These are phyloP conservation scores for Diplogelasinospora grovesii DNA, from an alignment of 495 filamentous ascomycete genomes.

Conservation along the genomic window DNA sequence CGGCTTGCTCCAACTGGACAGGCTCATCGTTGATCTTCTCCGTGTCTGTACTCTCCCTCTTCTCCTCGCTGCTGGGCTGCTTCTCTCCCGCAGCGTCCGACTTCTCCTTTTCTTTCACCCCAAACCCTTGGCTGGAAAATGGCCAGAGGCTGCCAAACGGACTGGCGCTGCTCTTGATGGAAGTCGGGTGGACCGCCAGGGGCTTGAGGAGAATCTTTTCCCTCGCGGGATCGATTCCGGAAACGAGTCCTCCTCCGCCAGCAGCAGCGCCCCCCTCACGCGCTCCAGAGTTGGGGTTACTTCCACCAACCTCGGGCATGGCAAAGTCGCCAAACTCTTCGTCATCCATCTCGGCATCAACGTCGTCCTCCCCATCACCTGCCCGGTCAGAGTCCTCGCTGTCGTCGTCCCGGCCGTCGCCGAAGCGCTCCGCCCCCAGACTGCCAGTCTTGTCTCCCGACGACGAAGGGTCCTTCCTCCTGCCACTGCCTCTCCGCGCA, in stretches of 20 bases:
- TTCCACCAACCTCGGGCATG: constrained; percentile 39
- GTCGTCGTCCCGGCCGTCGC: constrained; percentile 42
- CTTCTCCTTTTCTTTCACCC: constrained; percentile 26
- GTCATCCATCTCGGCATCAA: constrained; percentile 40
- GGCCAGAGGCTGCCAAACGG: constrained; percentile 44
- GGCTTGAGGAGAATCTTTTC: constrained; percentile 39
- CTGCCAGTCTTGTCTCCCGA: constrained; percentile 1
- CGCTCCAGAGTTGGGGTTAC: constrained; percentile 5
- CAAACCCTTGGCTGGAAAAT: constrained; percentile 26
- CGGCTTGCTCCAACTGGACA: constrained; percentile 21
- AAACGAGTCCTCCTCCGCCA: constrained; percentile 16
- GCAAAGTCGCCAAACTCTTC: constrained; percentile 49
- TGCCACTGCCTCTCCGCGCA: constrained; percentile 8
- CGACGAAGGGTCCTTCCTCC: not conserved
- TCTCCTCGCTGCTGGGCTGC: constrained; percentile 8
- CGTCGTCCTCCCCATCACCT: constrained; percentile 27
- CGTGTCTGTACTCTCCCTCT: constrained; percentile 9
- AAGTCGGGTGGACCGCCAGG: constrained; percentile 35
- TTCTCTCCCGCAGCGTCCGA: not conserved
- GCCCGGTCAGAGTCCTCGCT: constrained; percentile 27
- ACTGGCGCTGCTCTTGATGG: constrained; percentile 29
- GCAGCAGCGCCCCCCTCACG: not conserved
- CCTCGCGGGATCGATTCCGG: constrained; percentile 29
- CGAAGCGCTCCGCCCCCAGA: constrained; percentile 32
- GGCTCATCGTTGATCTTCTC: constrained; percentile 23